Percentiles rank a stretch among this genome's conserved stretches.
Conservation (phyloP, 2,329 filamentous ascomycete genomes). For the Cladobotryum mycophilum region DNA sequence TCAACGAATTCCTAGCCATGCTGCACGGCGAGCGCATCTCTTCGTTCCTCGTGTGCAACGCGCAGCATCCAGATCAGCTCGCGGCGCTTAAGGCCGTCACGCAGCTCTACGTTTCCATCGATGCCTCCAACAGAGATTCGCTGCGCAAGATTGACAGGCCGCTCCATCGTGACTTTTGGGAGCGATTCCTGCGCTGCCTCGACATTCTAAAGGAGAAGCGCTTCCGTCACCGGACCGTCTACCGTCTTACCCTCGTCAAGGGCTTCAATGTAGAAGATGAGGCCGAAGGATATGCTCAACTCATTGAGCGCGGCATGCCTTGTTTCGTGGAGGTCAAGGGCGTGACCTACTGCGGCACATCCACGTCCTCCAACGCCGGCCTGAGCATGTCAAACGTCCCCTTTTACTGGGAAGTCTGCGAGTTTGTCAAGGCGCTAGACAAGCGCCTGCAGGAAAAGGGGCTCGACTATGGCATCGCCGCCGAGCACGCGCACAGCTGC, state of each 20-base stretch:
- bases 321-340: constrained; percentile 96
- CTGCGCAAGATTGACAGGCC: constrained; percentile 85
- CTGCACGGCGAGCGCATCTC: constrained; percentile 83
- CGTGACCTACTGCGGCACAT: constrained; percentile 93
- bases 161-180: constrained; percentile 94
- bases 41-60: constrained; percentile 94
- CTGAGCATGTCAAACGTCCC: constrained; percentile 97
- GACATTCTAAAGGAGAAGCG: constrained; percentile 82
- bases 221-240: constrained; percentile 84
- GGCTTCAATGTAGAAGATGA: constrained; percentile 97
- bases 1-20: constrained; percentile 83
- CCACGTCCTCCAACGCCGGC: constrained; percentile 74
- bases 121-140: constrained; percentile 84
- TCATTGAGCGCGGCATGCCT: constrained; percentile 79
- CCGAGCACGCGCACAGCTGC: constrained; percentile 92
- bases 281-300: constrained; percentile 79
- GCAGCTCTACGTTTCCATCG: constrained; percentile 93
- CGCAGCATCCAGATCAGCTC: constrained; percentile 89
- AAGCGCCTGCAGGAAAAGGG: constrained; percentile 61
- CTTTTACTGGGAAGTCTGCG: constrained; percentile 84
- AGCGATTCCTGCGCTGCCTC: constrained; percentile 84
- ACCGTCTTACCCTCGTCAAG: constrained; percentile 91
- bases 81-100: constrained; percentile 78
- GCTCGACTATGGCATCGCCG: constrained; percentile 81
- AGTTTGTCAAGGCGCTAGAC: constrained; percentile 74